Conservation (phyloP, 495 filamentous ascomycete genomes). For the Xylaria scruposa region DNA sequence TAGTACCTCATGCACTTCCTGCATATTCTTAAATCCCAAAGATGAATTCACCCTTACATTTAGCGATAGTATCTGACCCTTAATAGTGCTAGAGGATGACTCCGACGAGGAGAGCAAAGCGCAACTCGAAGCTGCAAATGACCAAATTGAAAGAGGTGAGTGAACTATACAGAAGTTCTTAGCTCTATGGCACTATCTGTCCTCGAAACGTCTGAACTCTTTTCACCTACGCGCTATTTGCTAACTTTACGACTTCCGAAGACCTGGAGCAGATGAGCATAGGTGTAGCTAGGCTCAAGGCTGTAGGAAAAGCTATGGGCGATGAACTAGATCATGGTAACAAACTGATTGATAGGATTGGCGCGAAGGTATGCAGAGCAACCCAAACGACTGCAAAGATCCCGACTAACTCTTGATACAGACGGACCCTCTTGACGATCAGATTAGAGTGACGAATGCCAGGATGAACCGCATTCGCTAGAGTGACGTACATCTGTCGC, state of each 20-base stretch:
- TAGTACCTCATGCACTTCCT: too few relatives aligned
- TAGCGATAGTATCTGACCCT: conserved; percentile 3
- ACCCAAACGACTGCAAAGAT: conserved; percentile 17
- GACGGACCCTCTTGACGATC: conserved; percentile 44
- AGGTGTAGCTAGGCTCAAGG: conserved; percentile 68
- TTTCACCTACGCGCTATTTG: neutral
- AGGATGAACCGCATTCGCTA: conserved; percentile 32
- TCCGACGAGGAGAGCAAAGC: conserved; percentile 35
- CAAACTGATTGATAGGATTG: conserved; percentile 74
- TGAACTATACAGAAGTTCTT: conserved; percentile 38
- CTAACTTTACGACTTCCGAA: conserved; percentile 16
- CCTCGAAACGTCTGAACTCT: neutral
- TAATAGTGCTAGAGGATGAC: conserved; percentile 35
- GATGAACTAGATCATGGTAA: conserved; percentile 79
- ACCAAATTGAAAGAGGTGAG: conserved; percentile 64
- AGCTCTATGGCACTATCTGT: neutral
- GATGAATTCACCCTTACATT: neutral
- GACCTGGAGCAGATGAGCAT: conserved; percentile 58
- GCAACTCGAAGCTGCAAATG: conserved; percentile 74
- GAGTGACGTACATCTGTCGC: neutral
- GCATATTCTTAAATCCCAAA: neutral
- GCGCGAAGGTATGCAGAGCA: conserved; percentile 62
- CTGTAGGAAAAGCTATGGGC: conserved; percentile 71
- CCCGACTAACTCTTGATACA: conserved; percentile 33
- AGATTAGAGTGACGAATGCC: conserved; percentile 34